Evolutionary conservation across 768 basidiomycete species (phyloP), one percentile per base, ranked within the genome.

Genomic region (Rhodotorula babjevae): DNA sequence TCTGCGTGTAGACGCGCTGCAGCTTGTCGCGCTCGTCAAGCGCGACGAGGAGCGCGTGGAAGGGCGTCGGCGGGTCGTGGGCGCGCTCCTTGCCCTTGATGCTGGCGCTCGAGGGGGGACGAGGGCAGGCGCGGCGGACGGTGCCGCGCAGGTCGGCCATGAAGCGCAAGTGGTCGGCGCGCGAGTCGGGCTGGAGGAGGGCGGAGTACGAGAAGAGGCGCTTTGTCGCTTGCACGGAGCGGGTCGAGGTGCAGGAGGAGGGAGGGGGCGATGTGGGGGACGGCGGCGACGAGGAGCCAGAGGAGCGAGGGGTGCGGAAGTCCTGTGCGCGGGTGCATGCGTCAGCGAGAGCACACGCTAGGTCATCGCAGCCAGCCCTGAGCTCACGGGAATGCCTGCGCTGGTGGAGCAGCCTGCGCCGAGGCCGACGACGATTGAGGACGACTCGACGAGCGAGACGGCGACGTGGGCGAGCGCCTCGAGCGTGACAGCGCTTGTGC

Each of bases 371-470:
- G n/a, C n/a, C n/a, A n/a, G 19, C 18, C 21, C 12, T 16, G 44
- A 14, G 33, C 91, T 76, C 78, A 97, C 95, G 19, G 94, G 96
- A 79, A 99, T 95, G 63, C 95, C 95, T 80, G 89, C 91, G 36
- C 92, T 92, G 81, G 93, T 97, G 33, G 93, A 96, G 72, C 97
- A 93, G 62, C 95, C 95, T 7, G 95, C 95, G 40, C 95, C 95
- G 42, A 91, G 91, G 70, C 94, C 88, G 14, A 93, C 87, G n/a
- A 97, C 85, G 71, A 93, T 88, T 6, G 8, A 23, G 36, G 36
- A 19, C 0, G 18, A 8, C 12, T 27, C 19, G 1, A 60, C 9
- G 36, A 53, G 31, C 6, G 42, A 29, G 12, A 53, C 18, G 40
- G 46, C 53, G 29, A 40, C 11, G 15, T 7, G 36, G 40, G 25